These are phyloP conservation scores for Xerocomus subilludens DNA, from an alignment of 1,284 basidiomycete genomes.

Conservation along the genomic window DNA sequence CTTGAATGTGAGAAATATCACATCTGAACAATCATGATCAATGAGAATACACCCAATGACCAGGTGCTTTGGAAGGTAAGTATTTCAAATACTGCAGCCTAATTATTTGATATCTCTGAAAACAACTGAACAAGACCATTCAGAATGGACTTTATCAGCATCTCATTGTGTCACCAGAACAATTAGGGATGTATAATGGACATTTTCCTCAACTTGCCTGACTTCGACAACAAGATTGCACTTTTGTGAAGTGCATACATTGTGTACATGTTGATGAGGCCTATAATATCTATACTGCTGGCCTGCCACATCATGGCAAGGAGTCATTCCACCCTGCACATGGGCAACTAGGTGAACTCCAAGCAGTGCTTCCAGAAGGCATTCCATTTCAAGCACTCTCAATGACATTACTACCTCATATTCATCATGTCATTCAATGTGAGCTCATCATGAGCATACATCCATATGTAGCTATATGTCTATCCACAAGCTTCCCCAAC, in stretches of 20 bases:
- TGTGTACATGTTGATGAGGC: conserved; percentile 28
- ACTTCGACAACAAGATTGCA: background rate
- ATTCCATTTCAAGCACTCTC: background rate
- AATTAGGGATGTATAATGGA: background rate
- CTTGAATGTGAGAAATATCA: background rate
- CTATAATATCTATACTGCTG: conserved; percentile 18
- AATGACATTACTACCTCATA: background rate
- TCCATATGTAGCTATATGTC: background rate
- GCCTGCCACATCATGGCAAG: background rate
- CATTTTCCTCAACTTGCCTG: background rate
- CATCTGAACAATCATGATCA: conserved; percentile 16
- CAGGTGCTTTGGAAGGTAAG: conserved; percentile 13
- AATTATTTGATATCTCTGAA: no score
- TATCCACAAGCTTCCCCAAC: conserved; percentile 18
- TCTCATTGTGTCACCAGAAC: background rate
- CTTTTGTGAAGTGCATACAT: background rate
- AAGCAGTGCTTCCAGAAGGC: background rate
- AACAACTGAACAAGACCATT: background rate
- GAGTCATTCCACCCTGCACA: conserved; percentile 10
- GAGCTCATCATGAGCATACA: background rate
- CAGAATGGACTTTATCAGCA: background rate
- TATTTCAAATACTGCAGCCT: no score
- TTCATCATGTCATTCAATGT: no score
- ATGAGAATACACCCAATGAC: conserved; percentile 15
- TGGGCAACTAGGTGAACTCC: background rate